These are phyloP conservation scores for Kickxella alabastrina DNA, from an alignment of 192 early-diverging fungal genomes.

Conservation along the genomic window DNA sequence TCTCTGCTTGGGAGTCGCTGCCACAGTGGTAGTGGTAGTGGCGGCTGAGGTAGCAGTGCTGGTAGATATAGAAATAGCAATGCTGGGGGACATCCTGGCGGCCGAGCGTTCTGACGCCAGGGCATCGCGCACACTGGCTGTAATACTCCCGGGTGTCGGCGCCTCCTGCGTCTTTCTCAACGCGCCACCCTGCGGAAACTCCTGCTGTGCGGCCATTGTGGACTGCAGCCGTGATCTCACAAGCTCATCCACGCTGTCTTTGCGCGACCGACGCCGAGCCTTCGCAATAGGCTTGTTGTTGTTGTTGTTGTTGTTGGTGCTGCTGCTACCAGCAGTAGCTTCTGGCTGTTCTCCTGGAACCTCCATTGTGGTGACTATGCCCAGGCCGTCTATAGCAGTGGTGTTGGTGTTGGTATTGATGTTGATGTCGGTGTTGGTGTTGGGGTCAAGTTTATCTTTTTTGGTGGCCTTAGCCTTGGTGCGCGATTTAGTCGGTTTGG, in stretches of 20 bases:
- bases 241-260: slow-evolving; percentile 50
- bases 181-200: neutral
- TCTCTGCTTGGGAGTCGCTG: neutral
- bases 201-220: slow-evolving; percentile 11
- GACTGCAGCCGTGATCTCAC: slow-evolving; percentile 40
- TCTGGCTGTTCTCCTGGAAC: neutral
- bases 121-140: slow-evolving; percentile 41
- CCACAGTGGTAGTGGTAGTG: neutral
- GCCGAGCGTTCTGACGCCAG: slow-evolving; percentile 26
- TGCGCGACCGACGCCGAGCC: slow-evolving; percentile 23
- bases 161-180: slow-evolving; percentile 9
- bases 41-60: neutral
- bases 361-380: slow-evolving; percentile 17
- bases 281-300: neutral
- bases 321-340: too few relatives aligned
- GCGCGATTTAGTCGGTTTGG: slow-evolving; percentile 4
- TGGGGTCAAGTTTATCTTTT: slow-evolving; percentile 1
- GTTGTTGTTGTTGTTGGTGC: neutral
- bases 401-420: neutral
- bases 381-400: slow-evolving; percentile 10
- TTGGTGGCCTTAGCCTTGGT: neutral
- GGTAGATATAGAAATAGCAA: neutral
- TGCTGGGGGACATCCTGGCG: neutral
- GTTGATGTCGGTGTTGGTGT: too few relatives aligned
- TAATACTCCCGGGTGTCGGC: slow-evolving; percentile 23